Conservation (phyloP, 495 filamentous ascomycete genomes). For the Aspergillus ellipticus region DNA sequence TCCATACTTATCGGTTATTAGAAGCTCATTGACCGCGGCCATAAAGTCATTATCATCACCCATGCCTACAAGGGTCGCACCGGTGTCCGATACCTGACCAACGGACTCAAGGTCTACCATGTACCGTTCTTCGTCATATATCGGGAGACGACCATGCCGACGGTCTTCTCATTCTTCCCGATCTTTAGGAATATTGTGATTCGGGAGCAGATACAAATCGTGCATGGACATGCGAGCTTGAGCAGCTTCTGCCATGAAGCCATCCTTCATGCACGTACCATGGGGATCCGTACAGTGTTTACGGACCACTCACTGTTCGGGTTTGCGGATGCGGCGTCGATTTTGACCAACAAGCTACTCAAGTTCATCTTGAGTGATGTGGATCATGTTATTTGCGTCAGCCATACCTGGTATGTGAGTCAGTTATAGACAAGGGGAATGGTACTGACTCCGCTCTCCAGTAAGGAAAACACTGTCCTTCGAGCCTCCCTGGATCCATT, state of each 20-base stretch:
- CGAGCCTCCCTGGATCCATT: constrained; percentile 90
- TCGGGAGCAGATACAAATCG: constrained; percentile 90
- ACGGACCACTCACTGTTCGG: constrained; percentile 98
- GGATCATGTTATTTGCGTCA: constrained; percentile 96
- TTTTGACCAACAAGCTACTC: constrained; percentile 91
- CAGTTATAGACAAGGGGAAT: not conserved
- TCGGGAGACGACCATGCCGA: constrained; percentile 90
- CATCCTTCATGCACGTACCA: constrained; percentile 91
- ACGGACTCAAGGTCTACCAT: constrained; percentile 97
- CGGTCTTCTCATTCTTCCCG: constrained; percentile 97
- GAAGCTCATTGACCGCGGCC: constrained; percentile 94
- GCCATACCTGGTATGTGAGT: constrained; percentile 78
- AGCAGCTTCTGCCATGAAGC: constrained; percentile 92
- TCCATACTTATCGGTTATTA: constrained; percentile 20
- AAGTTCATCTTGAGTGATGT: constrained; percentile 97
- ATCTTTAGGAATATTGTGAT: constrained; percentile 94
- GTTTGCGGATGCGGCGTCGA: constrained; percentile 94
- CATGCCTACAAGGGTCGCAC: constrained; percentile 91
- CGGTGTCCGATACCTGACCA: constrained; percentile 94
- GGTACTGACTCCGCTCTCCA: constrained; percentile 29
- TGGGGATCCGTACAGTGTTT: constrained; percentile 93
- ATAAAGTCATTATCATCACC: constrained; percentile 97
- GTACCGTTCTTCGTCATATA: constrained; percentile 95
- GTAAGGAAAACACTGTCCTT: constrained; percentile 97
- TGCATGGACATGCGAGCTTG: constrained; percentile 90